Percentiles rank a stretch among this genome's conserved stretches.
Conservation (phyloP, 139 green algal species). For the Chlamydomonas urium region DNA sequence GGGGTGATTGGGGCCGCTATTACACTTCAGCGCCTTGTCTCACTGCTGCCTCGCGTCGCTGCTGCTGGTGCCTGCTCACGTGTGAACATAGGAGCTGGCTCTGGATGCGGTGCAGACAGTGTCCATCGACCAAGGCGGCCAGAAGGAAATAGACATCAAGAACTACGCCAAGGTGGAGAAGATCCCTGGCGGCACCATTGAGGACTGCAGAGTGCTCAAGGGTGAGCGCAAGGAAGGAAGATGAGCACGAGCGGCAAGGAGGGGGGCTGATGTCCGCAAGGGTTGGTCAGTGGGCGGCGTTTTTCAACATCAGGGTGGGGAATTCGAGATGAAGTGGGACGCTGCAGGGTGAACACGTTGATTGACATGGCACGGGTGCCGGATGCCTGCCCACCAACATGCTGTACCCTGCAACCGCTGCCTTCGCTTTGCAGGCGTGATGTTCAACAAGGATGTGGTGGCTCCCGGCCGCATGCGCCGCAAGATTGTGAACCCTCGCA, state of each 20-base stretch:
- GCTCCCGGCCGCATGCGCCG: constrained; percentile 89
- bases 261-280: too few relatives aligned
- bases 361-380: too few relatives aligned
- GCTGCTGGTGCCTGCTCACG: too few relatives aligned
- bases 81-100: constrained; percentile 75
- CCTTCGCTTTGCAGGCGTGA: constrained; percentile 72
- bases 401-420: not conserved
- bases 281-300: too few relatives aligned
- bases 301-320: too few relatives aligned
- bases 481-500: constrained; percentile 88
- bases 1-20: too few relatives aligned
- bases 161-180: constrained; percentile 95
- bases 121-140: constrained; percentile 58
- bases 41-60: too few relatives aligned
- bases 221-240: constrained; percentile 20
- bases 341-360: too few relatives aligned
- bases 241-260: too few relatives aligned
- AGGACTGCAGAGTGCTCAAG: constrained; percentile 64
- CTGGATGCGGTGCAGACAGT: constrained; percentile 90
- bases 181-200: constrained; percentile 82
- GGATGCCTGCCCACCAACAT: too few relatives aligned
- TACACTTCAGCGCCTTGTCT: too few relatives aligned
- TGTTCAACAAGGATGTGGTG: constrained; percentile 99
- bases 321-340: too few relatives aligned
- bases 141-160: constrained; percentile 95